phyloP scores from a whole-genome alignment of 2,329 filamentous ascomycete genomes.

The Colletotrichum sp. region DNA sequence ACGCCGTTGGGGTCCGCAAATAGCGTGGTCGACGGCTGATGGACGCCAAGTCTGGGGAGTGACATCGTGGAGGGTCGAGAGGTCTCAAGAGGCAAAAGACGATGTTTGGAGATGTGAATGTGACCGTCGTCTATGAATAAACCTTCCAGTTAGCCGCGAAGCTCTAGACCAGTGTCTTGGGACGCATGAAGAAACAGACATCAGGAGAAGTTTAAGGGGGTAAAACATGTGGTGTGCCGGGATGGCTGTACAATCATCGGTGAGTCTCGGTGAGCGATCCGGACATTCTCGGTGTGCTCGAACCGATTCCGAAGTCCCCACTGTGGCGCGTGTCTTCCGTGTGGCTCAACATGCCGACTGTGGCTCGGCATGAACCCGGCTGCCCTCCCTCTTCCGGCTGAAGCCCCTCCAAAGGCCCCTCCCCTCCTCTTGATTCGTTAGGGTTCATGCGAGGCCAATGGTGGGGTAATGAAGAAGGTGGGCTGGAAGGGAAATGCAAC shows the following conservation, averaged over 20 bases:
- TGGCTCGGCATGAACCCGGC: neutral
- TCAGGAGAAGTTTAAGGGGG: neutral
- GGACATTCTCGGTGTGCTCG: neutral
- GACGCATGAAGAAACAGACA: neutral
- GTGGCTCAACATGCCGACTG: neutral
- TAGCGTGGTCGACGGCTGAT: neutral
- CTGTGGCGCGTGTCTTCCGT: neutral
- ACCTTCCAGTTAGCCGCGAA: neutral
- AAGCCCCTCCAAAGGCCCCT: neutral
- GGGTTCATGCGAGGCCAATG: slow-evolving; percentile 4
- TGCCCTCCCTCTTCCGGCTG: neutral
- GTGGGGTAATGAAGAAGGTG: neutral
- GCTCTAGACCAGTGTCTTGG: neutral
- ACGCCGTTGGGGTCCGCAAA: neutral
- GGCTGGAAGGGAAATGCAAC: slow-evolving; percentile 12
- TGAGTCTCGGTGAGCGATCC: neutral
- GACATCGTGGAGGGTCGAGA: neutral
- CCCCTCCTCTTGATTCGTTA: slow-evolving; percentile 14
- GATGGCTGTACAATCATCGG: neutral
- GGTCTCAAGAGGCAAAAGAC: neutral
- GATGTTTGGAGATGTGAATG: neutral
- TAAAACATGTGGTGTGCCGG: neutral
- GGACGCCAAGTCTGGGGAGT: neutral
- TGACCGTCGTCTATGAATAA: neutral
- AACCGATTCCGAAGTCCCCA: neutral